These are phyloP conservation scores for Rosa hybrid DNA, from an alignment of 331 rosid genomes.

Conservation along the genomic window DNA sequence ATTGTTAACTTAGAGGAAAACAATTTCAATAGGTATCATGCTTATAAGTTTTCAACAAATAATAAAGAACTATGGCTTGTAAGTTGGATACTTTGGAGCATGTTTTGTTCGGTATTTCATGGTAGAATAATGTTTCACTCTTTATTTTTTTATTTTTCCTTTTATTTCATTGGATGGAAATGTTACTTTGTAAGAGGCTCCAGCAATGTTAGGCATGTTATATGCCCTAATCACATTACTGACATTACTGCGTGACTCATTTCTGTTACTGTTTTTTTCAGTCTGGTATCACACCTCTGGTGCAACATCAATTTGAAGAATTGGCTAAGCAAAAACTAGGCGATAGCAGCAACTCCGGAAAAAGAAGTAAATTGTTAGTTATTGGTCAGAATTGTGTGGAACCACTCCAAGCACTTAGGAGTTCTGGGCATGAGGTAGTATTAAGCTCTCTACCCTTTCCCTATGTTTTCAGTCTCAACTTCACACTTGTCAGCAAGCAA, in stretches of 20 bases:
- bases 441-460: conserved; percentile 2
- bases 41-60: not conserved
- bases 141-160: not conserved
- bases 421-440: conserved; percentile 73
- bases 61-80: not conserved
- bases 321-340: conserved; percentile 58
- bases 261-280: conserved; percentile 26
- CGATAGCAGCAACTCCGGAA: conserved; percentile 41
- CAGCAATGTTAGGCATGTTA: not conserved
- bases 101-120: not conserved
- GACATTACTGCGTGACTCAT: not conserved
- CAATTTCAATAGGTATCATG: not conserved
- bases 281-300: conserved; percentile 84
- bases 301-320: conserved; percentile 83
- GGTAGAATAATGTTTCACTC: not conserved
- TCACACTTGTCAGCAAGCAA: not conserved
- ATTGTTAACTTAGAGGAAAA: not conserved
- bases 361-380: conserved; percentile 72
- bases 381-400: conserved; percentile 92
- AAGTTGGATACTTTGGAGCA: not conserved
- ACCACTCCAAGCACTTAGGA: conserved; percentile 86
- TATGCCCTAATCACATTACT: not conserved
- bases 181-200: too few species aligned
- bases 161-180: not conserved
- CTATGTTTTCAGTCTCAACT: not conserved